Base-by-base conservation (phyloP, 495 filamentous ascomycete genomes). In the Penicillium lagena region DNA sequence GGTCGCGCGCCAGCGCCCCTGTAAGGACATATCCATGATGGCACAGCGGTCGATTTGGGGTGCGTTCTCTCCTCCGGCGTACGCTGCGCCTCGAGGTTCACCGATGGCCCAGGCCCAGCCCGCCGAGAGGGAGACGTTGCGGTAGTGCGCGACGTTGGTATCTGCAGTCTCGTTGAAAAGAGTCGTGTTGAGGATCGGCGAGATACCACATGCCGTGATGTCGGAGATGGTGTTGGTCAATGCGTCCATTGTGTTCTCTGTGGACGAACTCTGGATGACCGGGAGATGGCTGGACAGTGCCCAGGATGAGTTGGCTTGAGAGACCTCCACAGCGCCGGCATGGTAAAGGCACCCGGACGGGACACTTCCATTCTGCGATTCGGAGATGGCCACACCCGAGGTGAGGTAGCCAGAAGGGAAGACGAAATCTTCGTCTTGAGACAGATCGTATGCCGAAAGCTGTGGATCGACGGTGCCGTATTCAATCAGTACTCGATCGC, bases 61-160 rank as follows among this genome's bases (percentile, higher is more conserved):
- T 9, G 52, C 41, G 17, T 51, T 48, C 12, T 52, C 43, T 12
- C 58, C 49, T 0, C 47, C 47, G 13, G 54, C 42, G 7, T 39
- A 22, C 22, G 22, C 47, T 27, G 71, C 62, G 39, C 73, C 77
- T 27, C 49, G 55, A 2, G 81, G 82, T 54, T 83, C 66, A 10
- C 67, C 70, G 8, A 68, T 54, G 1, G 68, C 73, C 80, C 80
- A 86, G 9, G 75, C 73, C 82, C 82, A 86, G 13, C 73, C 63
- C 6, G 71, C 59, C 2, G 64, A 63, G 28, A 75, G 59, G 1
- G 73, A 71, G 40, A 77, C 62, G 36, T 73, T 70, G 33, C 68
- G 60, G 56, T 85, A 86, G 11, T 66, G 58, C 0, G 40, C 42
- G 32, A 66, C 49, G 41, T 72, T 57, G 12, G 50, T 50, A 41